phyloP scores from a whole-genome alignment of 345 rosid genomes.

The Moricandia arvensis region DNA sequence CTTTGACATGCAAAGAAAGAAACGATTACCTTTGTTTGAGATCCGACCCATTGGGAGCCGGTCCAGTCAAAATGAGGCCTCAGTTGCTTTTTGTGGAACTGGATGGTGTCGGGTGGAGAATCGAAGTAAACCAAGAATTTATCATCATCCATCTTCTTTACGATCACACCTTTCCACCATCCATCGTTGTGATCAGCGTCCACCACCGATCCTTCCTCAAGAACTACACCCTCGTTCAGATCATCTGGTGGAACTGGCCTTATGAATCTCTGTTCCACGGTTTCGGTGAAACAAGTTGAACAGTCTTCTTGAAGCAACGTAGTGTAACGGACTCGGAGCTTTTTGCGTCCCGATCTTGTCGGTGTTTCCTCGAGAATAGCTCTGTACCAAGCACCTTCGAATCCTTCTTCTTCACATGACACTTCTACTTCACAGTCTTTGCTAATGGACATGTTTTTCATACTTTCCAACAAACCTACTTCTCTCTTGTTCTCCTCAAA shows the following conservation, averaged over 20 bases:
- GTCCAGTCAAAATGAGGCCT: constrained; percentile 56
- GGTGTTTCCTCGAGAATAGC: constrained; percentile 50
- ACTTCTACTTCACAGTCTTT: constrained; percentile 53
- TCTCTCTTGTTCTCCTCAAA: no score
- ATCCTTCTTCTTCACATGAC: constrained; percentile 54
- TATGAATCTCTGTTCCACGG: constrained; percentile 38
- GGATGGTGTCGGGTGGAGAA: constrained; percentile 47
- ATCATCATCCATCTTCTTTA: constrained; percentile 34
- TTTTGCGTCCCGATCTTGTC: constrained; percentile 35
- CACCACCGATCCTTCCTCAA: constrained; percentile 42
- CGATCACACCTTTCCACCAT: constrained; percentile 58
- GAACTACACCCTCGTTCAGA: neutral
- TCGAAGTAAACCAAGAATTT: constrained; percentile 50
- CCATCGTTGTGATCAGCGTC: constrained; percentile 48
- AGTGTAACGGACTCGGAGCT: constrained; percentile 4
- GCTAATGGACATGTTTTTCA: neutral
- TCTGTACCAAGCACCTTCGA: constrained; percentile 51
- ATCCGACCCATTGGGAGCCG: constrained; percentile 48
- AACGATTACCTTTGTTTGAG: constrained; percentile 38
- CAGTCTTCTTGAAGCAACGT: neutral
- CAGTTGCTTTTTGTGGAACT: constrained; percentile 44
- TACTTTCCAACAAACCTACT: neutral
- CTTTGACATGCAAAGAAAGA: constrained; percentile 11
- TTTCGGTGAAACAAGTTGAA: neutral
- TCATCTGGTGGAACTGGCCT: constrained; percentile 52